Conservation (phyloP, 2,329 filamentous ascomycete genomes). For the Remersonia thermophila region DNA sequence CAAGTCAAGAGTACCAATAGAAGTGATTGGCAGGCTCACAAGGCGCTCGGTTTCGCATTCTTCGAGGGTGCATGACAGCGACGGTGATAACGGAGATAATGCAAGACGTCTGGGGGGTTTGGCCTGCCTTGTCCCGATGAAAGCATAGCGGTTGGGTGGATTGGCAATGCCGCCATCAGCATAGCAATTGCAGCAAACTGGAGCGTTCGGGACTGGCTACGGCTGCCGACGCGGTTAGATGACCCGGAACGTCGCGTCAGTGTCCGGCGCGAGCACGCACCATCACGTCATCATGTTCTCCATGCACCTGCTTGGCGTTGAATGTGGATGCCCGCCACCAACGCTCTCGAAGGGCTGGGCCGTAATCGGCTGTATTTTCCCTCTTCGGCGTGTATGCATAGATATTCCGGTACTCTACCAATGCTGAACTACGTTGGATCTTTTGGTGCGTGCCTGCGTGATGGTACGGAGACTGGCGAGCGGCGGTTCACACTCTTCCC, state of each 20-base stretch:
- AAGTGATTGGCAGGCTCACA: neutral
- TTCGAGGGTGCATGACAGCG: neutral
- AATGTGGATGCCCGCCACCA: too few species aligned
- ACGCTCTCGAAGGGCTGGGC: too few species aligned
- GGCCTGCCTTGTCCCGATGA: neutral
- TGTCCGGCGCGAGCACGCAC: conserved; percentile 10
- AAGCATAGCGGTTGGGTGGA: neutral
- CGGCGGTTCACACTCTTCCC: too few species aligned
- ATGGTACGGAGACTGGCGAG: too few species aligned
- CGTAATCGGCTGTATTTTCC: too few species aligned
- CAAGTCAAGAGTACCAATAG: neutral
- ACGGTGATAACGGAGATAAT: conserved; percentile 8
- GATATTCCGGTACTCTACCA: too few species aligned
- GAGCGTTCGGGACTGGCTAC: neutral
- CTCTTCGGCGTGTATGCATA: too few species aligned
- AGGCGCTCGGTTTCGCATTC: conserved; percentile 5
- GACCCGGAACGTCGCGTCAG: conserved; percentile 7
- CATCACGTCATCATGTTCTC: conserved; percentile 12
- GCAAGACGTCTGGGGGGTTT: neutral
- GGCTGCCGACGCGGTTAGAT: neutral
- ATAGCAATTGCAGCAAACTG: conserved; percentile 1
- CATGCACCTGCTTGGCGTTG: neutral
- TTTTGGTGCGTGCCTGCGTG: too few species aligned
- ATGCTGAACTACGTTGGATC: too few species aligned
- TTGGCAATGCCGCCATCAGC: conserved; percentile 3